phyloP scores from a whole-genome alignment of 2,329 filamentous ascomycete genomes.

The Paraphaeosphaeria minitans region DNA sequence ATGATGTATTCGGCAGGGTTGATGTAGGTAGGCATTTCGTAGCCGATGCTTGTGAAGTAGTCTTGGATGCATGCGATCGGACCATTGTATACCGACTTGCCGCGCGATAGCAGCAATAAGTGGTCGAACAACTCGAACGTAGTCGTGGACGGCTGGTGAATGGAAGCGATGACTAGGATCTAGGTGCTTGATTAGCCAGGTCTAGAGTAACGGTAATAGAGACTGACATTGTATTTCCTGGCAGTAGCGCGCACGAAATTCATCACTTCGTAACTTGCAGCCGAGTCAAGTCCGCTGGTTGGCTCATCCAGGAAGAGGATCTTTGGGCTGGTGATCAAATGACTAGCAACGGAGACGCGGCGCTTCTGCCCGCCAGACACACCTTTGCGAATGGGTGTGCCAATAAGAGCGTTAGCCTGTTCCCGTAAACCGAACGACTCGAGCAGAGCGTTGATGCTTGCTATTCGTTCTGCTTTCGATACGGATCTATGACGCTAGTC shows the following conservation, averaged over 20 bases:
- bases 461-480: slow-evolving; percentile 62
- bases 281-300: slow-evolving; percentile 81
- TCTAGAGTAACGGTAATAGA: not conserved
- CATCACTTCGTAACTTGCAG: slow-evolving; percentile 76
- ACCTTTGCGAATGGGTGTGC: slow-evolving; percentile 81
- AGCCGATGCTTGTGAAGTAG: slow-evolving; percentile 68
- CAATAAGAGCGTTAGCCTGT: slow-evolving; percentile 74
- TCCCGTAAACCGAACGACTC: slow-evolving; percentile 73
- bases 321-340: slow-evolving; percentile 79
- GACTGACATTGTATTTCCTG: slow-evolving; percentile 65
- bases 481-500: slow-evolving; percentile 48
- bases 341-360: slow-evolving; percentile 77
- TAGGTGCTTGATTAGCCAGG: slow-evolving; percentile 36
- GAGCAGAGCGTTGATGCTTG: slow-evolving; percentile 70
- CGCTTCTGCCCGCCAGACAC: slow-evolving; percentile 86
- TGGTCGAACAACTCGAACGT: slow-evolving; percentile 84
- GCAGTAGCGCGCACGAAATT: slow-evolving; percentile 72
- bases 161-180: slow-evolving; percentile 79
- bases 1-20: slow-evolving; percentile 84
- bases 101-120: slow-evolving; percentile 72
- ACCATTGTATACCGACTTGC: slow-evolving; percentile 76
- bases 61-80: slow-evolving; percentile 60
- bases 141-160: slow-evolving; percentile 82
- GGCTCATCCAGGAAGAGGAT: slow-evolving; percentile 85
- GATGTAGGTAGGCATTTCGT: slow-evolving; percentile 68